phyloP scores from a whole-genome alignment of 805 yeast species.

The Brettanomyces sp. region DNA sequence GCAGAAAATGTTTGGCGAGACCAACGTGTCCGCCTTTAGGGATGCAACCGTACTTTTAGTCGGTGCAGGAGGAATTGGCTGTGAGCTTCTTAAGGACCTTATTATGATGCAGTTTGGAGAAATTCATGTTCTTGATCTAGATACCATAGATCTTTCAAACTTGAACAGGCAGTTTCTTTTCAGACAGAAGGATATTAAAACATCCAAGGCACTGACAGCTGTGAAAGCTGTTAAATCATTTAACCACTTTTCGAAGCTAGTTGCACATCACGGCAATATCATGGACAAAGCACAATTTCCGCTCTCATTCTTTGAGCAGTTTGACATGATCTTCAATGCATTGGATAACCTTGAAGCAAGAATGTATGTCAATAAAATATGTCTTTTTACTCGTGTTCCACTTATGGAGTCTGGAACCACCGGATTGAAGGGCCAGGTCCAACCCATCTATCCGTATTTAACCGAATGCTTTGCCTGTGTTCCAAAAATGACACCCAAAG shows the following conservation, averaged over 20 bases:
- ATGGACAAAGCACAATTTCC: conserved; percentile 70
- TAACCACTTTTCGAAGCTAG: conserved; percentile 52
- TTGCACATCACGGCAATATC: conserved; percentile 81
- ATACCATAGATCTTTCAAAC: conserved; percentile 88
- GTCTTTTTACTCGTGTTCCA: conserved; percentile 64
- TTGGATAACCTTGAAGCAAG: conserved; percentile 91
- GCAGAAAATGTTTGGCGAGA: conserved; percentile 34
- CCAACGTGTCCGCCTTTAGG: conserved; percentile 21
- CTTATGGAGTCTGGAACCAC: conserved; percentile 92
- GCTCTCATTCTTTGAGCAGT: conserved; percentile 66
- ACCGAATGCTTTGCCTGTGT: conserved; percentile 94
- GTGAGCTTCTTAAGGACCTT: conserved; percentile 77
- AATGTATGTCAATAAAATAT: conserved; percentile 76
- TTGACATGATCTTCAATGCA: conserved; percentile 80
- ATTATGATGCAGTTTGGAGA: conserved; percentile 76
- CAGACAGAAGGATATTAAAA: conserved; percentile 80
- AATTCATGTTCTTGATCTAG: conserved; percentile 87
- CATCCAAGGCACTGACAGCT: conserved; percentile 81
- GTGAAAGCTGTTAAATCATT: conserved; percentile 71
- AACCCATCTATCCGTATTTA: conserved; percentile 72
- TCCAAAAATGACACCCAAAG: conserved; percentile 77
- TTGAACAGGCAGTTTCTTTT: conserved; percentile 89
- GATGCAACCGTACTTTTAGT: conserved; percentile 61
- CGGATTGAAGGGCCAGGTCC: conserved; percentile 90
- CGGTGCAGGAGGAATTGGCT: conserved; percentile 97